These are phyloP conservation scores for Albophoma yamanashiensis DNA, from an alignment of 2,329 filamentous ascomycete genomes.

Conservation along the genomic window DNA sequence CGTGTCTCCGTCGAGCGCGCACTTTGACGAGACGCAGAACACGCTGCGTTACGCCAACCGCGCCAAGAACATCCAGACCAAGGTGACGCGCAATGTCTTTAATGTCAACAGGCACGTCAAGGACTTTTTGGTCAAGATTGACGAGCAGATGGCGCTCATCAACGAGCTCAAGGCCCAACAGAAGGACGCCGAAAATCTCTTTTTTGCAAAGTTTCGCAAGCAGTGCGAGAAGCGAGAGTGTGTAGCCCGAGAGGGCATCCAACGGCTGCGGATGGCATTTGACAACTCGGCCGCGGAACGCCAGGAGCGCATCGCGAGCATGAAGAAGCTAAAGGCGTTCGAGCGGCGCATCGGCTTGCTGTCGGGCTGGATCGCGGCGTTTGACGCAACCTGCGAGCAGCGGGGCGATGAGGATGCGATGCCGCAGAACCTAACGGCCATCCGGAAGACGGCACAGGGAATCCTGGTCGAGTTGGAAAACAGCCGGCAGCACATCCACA, in stretches of 20 bases:
- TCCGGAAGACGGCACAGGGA: slow-evolving; percentile 81
- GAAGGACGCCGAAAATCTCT: slow-evolving; percentile 72
- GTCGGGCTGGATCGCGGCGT: slow-evolving; percentile 88
- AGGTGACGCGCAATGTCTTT: slow-evolving; percentile 97
- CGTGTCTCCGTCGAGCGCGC: slow-evolving; percentile 88
- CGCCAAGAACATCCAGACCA: slow-evolving; percentile 99
- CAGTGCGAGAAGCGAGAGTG: slow-evolving; percentile 75
- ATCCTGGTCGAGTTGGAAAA: slow-evolving; percentile 82
- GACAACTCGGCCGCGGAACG: slow-evolving; percentile 70
- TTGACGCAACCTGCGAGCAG: slow-evolving; percentile 69
- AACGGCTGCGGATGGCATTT: slow-evolving; percentile 71
- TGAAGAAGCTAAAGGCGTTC: slow-evolving; percentile 73
- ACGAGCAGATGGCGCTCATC: slow-evolving; percentile 95
- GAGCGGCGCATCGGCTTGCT: slow-evolving; percentile 78
- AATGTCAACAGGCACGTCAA: slow-evolving; percentile 99
- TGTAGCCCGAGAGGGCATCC: slow-evolving; percentile 65
- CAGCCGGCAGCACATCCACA: slow-evolving; percentile 83
- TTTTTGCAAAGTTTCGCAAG: slow-evolving; percentile 84
- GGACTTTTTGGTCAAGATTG: slow-evolving; percentile 98
- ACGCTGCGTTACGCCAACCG: slow-evolving; percentile 94
- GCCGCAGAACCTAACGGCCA: slow-evolving; percentile 58
- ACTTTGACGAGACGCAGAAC: slow-evolving; percentile 98
- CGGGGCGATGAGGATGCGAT: slow-evolving; percentile 44
- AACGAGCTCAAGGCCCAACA: slow-evolving; percentile 91
- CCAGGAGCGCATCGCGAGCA: slow-evolving; percentile 64